Evolutionary conservation across 2,329 filamentous ascomycete genomes (phyloP).

Genomic region (Aureobasidium sp.): DNA sequence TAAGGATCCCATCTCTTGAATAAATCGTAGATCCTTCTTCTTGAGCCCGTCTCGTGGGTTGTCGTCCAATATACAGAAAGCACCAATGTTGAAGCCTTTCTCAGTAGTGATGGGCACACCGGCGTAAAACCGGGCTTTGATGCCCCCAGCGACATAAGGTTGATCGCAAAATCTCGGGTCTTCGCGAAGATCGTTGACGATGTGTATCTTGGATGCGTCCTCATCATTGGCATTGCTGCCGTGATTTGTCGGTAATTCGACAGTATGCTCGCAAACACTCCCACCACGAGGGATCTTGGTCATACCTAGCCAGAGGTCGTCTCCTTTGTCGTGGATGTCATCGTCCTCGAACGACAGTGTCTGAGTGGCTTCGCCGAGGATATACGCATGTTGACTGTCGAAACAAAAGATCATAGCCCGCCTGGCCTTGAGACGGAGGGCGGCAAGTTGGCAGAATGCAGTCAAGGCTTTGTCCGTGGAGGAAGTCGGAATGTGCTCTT

Average conservation of each 20-base stretch:
- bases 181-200: constrained; percentile 34
- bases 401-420: constrained; percentile 50
- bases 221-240: constrained; percentile 30
- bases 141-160: constrained; percentile 30
- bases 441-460: constrained; percentile 40
- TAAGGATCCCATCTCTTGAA: constrained; percentile 60
- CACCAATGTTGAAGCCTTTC: constrained; percentile 64
- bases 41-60: constrained; percentile 59
- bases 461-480: constrained; percentile 37
- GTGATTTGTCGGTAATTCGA: constrained; percentile 26
- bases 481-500: constrained; percentile 18
- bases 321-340: constrained; percentile 35
- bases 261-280: constrained; percentile 36
- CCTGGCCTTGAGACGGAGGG: constrained; percentile 39
- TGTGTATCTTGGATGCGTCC: constrained; percentile 27
- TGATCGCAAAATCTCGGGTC: constrained; percentile 31
- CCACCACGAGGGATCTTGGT: constrained; percentile 38
- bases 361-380: constrained; percentile 57
- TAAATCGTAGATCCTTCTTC: constrained; percentile 55
- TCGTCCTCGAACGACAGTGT: constrained; percentile 43
- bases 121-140: constrained; percentile 27
- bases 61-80: constrained; percentile 65
- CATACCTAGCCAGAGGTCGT: constrained; percentile 40
- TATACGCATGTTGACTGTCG: constrained; percentile 53
- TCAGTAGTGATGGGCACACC: constrained; percentile 67